A percentile compares a stretch with the other conserved stretches of the same genome.
phyloP scores from a whole-genome alignment of 1,284 basidiomycete genomes.

The Rhodotorula sp. region DNA sequence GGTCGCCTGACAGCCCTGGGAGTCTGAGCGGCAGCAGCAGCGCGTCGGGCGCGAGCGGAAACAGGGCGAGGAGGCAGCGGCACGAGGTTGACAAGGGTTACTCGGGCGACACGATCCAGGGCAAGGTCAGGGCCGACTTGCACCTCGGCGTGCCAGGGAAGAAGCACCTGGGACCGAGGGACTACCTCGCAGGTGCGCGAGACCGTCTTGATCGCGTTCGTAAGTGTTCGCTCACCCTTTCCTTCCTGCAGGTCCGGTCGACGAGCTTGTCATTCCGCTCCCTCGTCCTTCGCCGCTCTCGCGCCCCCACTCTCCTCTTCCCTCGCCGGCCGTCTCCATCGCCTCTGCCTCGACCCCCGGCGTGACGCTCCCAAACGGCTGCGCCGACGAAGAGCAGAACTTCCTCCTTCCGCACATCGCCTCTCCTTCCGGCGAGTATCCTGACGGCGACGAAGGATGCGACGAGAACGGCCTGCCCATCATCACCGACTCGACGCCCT shows the following conservation, averaged over 20 bases:
- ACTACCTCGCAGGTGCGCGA: conserved; percentile 31
- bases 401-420: neutral
- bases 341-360: conserved; percentile 15
- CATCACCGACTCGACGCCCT: conserved; percentile 38
- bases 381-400: conserved; percentile 1
- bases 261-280: conserved; percentile 33
- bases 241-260: conserved; percentile 20
- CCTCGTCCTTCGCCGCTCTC: conserved; percentile 37
- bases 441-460: neutral
- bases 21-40: neutral
- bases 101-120: conserved; percentile 28
- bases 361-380: conserved; percentile 3
- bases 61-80: conserved; percentile 1
- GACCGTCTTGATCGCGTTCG: neutral
- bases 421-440: neutral
- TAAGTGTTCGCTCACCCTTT: neutral
- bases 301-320: conserved; percentile 14
- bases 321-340: conserved; percentile 34
- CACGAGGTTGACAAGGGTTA: conserved; percentile 29
- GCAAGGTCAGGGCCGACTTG: conserved; percentile 1
- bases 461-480: conserved; percentile 11
- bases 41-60: neutral
- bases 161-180: conserved; percentile 9
- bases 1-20: neutral
- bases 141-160: neutral